A percentile compares a stretch with the other conserved stretches of the same genome.
Conservation (phyloP, 192 early-diverging fungal genomes). For the Oehlia diaphana region DNA sequence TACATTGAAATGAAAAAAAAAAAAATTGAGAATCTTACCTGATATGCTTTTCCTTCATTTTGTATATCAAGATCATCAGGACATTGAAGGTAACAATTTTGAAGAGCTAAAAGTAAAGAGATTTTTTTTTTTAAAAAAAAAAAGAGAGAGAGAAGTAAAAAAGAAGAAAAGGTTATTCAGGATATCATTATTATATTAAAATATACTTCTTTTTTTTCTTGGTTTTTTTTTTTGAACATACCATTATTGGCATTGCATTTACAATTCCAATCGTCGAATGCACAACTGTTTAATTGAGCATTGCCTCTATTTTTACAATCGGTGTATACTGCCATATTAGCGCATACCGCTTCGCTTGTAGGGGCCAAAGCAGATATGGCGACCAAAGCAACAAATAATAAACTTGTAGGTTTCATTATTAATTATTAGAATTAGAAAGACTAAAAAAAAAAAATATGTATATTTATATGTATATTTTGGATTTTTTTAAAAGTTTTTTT, state of each 20-base stretch:
- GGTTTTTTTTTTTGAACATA: background rate
- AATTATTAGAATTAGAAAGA: background rate
- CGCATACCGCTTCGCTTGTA: background rate
- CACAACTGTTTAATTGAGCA: background rate
- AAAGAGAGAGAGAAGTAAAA: no score
- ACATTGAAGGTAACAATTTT: background rate
- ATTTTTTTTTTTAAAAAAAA: no score
- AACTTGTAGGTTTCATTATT: background rate
- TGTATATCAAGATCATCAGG: background rate
- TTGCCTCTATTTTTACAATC: background rate
- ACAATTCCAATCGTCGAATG: background rate
- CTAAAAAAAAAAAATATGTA: background rate
- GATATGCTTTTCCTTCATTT: background rate
- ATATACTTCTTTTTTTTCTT: background rate
- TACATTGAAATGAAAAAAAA: background rate
- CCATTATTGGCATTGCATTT: background rate
- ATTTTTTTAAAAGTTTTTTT: background rate
- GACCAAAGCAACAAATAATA: background rate
- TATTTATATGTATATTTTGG: background rate
- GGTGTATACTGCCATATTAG: background rate
- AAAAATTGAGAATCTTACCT: background rate
- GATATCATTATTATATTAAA: background rate
- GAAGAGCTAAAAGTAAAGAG: background rate
- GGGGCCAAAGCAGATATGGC: background rate
- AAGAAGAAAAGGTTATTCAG: background rate